phyloP scores from a whole-genome alignment of 805 yeast species.

The Candida tibetensis region DNA sequence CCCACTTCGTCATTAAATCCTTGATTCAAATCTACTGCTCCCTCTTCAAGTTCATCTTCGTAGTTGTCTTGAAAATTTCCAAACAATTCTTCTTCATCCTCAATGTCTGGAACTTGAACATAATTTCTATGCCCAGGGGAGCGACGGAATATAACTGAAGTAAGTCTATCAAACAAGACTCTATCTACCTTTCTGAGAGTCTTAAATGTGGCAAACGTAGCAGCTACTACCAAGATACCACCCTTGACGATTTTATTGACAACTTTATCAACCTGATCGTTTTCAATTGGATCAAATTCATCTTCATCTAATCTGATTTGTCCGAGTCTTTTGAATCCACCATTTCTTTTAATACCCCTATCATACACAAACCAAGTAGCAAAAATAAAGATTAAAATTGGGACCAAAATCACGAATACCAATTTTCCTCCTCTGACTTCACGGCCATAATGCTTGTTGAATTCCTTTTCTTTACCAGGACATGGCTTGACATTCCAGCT shows the following conservation, averaged over 20 bases:
- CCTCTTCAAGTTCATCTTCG: slow-evolving; percentile 38
- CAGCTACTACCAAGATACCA: slow-evolving; percentile 51
- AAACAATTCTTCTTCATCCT: slow-evolving; percentile 40
- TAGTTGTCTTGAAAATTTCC: slow-evolving; percentile 40
- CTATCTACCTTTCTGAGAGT: slow-evolving; percentile 34
- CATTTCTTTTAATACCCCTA: slow-evolving; percentile 74
- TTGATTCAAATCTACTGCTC: slow-evolving; percentile 15
- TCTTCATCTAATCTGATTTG: slow-evolving; percentile 81
- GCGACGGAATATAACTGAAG: slow-evolving; percentile 31
- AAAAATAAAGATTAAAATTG: slow-evolving; percentile 52
- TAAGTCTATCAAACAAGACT: slow-evolving; percentile 29
- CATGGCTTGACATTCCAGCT: slow-evolving; percentile 66
- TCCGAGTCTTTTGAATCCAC: slow-evolving; percentile 75
- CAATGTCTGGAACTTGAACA: slow-evolving; percentile 39
- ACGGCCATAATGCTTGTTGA: slow-evolving; percentile 47
- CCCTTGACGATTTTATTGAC: slow-evolving; percentile 58
- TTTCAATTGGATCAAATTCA: slow-evolving; percentile 56
- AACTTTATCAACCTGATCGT: slow-evolving; percentile 55
- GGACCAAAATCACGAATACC: slow-evolving; percentile 53
- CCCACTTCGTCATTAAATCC: slow-evolving; percentile 20
- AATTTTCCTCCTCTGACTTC: slow-evolving; percentile 57
- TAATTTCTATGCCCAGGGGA: slow-evolving; percentile 39
- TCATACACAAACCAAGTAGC: slow-evolving; percentile 71
- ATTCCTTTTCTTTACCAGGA: slow-evolving; percentile 80
- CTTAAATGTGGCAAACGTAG: slow-evolving; percentile 32